A percentile compares a stretch with the other conserved stretches of the same genome.
Evolutionary conservation across 257 asterid genomes (phyloP).

Genomic region (Rubia yunnanensis): DNA sequence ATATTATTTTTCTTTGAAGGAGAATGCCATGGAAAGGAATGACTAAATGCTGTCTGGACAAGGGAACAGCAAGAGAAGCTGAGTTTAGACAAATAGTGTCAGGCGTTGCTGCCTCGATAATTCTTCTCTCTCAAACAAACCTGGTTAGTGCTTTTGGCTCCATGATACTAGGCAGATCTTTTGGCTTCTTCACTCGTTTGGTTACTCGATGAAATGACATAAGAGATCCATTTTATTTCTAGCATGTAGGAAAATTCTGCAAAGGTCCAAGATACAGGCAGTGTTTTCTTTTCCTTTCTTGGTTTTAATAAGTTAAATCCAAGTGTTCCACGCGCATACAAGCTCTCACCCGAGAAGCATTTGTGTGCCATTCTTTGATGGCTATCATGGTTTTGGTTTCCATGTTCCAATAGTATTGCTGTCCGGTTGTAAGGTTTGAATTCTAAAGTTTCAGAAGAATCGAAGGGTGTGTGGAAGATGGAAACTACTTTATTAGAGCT

Average conservation of each 20-base stretch:
- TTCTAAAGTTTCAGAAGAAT: not conserved
- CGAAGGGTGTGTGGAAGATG: not conserved
- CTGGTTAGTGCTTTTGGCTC: slow-evolving; percentile 43
- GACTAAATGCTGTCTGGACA: slow-evolving; percentile 28
- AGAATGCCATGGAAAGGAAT: slow-evolving; percentile 27
- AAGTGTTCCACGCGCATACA: not conserved
- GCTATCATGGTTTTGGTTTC: not conserved
- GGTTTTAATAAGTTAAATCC: not conserved
- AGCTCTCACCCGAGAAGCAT: not conserved
- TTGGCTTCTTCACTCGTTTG: not conserved
- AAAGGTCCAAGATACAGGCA: too few species aligned
- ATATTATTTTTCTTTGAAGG: slow-evolving; percentile 22
- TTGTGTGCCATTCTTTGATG: not conserved
- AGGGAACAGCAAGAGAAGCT: slow-evolving; percentile 24
- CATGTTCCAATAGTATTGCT: not conserved
- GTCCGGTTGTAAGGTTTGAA: not conserved
- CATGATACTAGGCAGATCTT: not conserved
- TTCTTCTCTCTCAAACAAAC: slow-evolving; percentile 57
- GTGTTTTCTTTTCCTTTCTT: not conserved
- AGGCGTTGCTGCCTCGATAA: slow-evolving; percentile 67
- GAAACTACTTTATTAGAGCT: not conserved
- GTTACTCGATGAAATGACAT: not conserved
- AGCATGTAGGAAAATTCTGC: not conserved
- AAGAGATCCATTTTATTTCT: not conserved
- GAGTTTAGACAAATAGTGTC: slow-evolving; percentile 55